Conservation (phyloP, 164 flowering plant species). For the Kingdonia uniflora region DNA sequence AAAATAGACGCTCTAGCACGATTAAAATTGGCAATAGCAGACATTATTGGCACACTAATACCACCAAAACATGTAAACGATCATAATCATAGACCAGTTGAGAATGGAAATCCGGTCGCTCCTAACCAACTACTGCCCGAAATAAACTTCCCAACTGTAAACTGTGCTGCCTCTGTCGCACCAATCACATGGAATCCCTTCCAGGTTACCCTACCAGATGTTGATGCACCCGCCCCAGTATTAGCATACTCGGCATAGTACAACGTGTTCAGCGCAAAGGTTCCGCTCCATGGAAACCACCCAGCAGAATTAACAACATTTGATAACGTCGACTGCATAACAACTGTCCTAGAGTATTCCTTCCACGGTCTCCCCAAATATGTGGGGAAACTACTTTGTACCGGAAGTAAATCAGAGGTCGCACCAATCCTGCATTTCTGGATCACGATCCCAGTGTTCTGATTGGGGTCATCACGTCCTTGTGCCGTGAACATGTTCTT, state of each 20-base stretch:
- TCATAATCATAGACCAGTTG: conserved; percentile 29
- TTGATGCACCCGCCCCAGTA: conserved; percentile 55
- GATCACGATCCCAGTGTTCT: conserved; percentile 70
- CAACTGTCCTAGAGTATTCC: conserved; percentile 54
- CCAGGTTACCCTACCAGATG: conserved; percentile 55
- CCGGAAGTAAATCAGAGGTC: conserved; percentile 38
- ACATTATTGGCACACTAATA: too few relatives aligned
- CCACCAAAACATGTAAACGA: too few relatives aligned
- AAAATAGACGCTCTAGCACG: too few relatives aligned
- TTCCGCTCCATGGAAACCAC: conserved; percentile 67
- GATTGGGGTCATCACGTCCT: conserved; percentile 67
- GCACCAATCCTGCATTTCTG: conserved; percentile 59
- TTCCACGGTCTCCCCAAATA: conserved; percentile 82
- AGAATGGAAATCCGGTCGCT: conserved; percentile 53
- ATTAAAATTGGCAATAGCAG: too few relatives aligned
- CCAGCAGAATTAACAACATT: conserved; percentile 56
- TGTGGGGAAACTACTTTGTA: conserved; percentile 31
- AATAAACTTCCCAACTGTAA: conserved; percentile 38
- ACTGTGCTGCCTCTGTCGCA: conserved; percentile 38
- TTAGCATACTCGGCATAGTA: conserved; percentile 57
- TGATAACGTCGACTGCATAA: conserved; percentile 44
- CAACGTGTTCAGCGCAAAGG: conserved; percentile 46
- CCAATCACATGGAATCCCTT: conserved; percentile 41
- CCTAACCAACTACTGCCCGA: conserved; percentile 44
- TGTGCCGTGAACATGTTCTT: conserved; percentile 75